Base-by-base conservation (phyloP, 1,284 basidiomycete genomes). In the Apiotrichum montevideense region DNA sequence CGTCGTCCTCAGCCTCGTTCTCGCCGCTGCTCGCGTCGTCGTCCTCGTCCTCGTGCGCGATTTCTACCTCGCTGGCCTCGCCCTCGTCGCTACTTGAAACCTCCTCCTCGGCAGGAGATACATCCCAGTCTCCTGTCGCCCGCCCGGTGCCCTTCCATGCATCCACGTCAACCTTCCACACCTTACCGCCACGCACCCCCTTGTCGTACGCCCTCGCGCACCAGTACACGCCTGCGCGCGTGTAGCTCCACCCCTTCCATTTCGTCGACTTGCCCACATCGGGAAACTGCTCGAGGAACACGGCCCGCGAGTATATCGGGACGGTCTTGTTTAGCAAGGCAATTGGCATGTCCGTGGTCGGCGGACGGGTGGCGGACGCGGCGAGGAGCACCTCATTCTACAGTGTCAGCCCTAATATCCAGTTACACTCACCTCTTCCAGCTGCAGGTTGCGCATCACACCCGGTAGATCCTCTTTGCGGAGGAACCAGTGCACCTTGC, bases 401-500 rank as follows among this genome's bases (percentile, higher is more conserved):
- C 2, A 13, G 34, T 10, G 56, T 56, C 35, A 56, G 52, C 45
- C 1, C 21, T 3, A 40, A 10, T 14, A 34, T 13, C n/a, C 14
- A 34, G 35, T 35, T 9, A 14, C 41, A 70, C 75, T 67, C 62
- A 77, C 75, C 57, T 74, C 73, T 35, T 69, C 67, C 6, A 77
- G 63, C 15, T 63, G 51, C 42, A 76, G 57, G 51, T 70, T 68
- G 53, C 71, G 69, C 73, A 74, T 77, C 15, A 75, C 66, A 7
- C 70, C 60, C 2, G 75, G 75, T 51, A 77, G 52, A 57, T 77
- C 75, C 55, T 64, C 47, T 53, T 66, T 63, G 9, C 75, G 63
- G 52, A 73, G 75, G 56, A 67, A 73, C 75, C 75, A 77, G 57
- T 76, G 72, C 10, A 77, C 64, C 51, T 71, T 68, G 6, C 70